Conservation (phyloP, 495 filamentous ascomycete genomes). For the Talaromyces trachyspermus region DNA sequence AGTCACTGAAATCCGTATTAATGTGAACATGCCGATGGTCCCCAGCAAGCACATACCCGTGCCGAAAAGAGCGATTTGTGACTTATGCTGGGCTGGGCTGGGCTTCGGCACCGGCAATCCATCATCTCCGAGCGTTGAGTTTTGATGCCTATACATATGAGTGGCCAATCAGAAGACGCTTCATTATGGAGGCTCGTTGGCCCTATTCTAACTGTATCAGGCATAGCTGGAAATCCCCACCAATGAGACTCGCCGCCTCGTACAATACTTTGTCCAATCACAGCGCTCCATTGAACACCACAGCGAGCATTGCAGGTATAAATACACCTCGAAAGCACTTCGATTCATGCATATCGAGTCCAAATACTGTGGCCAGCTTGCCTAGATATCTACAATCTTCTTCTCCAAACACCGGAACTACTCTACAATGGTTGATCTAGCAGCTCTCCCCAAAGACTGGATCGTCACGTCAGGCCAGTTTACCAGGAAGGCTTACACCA, state of each 20-base stretch:
- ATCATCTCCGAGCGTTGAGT: no score
- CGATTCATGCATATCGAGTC: background rate
- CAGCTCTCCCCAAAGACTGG: slow-evolving; percentile 7
- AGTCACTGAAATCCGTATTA: no score
- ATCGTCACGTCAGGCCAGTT: slow-evolving; percentile 12
- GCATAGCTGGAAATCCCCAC: background rate
- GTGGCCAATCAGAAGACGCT: no score
- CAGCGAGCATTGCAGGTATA: background rate
- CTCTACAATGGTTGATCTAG: background rate
- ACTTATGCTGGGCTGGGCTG: no score
- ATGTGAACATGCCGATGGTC: no score
- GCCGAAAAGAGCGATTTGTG: no score
- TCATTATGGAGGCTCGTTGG: no score
- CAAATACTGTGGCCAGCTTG: no score
- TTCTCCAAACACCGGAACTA: background rate
- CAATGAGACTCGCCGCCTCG: background rate
- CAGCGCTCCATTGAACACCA: background rate
- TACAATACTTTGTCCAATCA: background rate
- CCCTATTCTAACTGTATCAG: background rate
- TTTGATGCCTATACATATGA: no score
- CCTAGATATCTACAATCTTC: no score
- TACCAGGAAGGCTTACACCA: slow-evolving; percentile 15
- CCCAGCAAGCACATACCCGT: no score
- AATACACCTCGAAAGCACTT: background rate
- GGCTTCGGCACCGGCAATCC: no score